phyloP scores from a whole-genome alignment of 2,329 filamentous ascomycete genomes.

The Alternaria alternata region DNA sequence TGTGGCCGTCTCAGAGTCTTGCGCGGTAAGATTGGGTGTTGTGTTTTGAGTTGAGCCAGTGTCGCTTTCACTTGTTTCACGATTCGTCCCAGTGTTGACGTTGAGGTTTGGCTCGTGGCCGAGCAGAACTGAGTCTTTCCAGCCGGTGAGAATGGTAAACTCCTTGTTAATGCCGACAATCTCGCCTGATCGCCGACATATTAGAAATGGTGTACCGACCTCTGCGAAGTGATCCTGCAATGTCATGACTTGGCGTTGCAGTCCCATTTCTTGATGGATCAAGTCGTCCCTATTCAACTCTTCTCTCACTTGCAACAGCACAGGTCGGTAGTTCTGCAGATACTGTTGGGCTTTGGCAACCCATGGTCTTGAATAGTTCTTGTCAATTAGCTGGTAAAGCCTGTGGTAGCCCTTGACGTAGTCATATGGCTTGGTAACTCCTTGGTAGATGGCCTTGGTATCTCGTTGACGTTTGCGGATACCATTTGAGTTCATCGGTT shows the following conservation, averaged over 20 bases:
- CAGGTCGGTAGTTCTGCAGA: slow-evolving; percentile 87
- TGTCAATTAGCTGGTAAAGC: slow-evolving; percentile 80
- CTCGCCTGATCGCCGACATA: slow-evolving; percentile 90
- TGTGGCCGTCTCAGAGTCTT: slow-evolving; percentile 51
- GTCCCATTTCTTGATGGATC: slow-evolving; percentile 97
- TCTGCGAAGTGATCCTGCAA: slow-evolving; percentile 91
- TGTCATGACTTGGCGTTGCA: slow-evolving; percentile 90
- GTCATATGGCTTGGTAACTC: slow-evolving; percentile 88
- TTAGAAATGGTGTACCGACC: slow-evolving; percentile 87
- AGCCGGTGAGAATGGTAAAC: slow-evolving; percentile 93
- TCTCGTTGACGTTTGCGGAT: slow-evolving; percentile 67
- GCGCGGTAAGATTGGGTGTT: slow-evolving; percentile 56
- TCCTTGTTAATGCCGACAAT: slow-evolving; percentile 96
- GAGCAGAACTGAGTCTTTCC: slow-evolving; percentile 87
- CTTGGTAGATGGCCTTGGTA: slow-evolving; percentile 85
- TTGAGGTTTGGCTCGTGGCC: slow-evolving; percentile 90
- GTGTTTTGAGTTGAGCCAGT: slow-evolving; percentile 49
- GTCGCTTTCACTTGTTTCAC: slow-evolving; percentile 46
- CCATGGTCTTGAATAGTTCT: slow-evolving; percentile 79
- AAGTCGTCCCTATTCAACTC: slow-evolving; percentile 89
- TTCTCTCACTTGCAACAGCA: slow-evolving; percentile 89
- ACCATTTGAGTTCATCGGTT: slow-evolving; percentile 43
- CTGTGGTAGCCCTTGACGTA: slow-evolving; percentile 92
- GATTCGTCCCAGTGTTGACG: slow-evolving; percentile 73
- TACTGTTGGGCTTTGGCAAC: slow-evolving; percentile 85